Conservation (phyloP, 2,329 filamentous ascomycete species). For the Coleophoma crateriformis region DNA sequence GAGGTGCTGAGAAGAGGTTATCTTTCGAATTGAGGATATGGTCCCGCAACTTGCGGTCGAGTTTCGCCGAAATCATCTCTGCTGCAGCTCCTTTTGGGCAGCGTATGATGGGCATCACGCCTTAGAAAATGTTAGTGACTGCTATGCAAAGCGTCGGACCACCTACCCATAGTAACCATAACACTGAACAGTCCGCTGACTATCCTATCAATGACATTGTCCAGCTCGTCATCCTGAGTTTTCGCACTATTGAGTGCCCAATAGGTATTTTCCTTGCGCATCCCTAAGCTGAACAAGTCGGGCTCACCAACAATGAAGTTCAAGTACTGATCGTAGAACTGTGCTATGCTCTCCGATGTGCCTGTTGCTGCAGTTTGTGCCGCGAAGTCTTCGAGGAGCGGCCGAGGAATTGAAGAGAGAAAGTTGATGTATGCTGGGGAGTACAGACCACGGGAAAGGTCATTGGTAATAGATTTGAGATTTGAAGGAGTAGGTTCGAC, state of each 20-base stretch:
- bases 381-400: conserved; percentile 91
- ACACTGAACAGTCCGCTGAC: conserved; percentile 97
- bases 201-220: conserved; percentile 81
- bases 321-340: conserved; percentile 93
- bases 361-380: conserved; percentile 77
- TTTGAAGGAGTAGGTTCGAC: conserved; percentile 82
- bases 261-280: conserved; percentile 87
- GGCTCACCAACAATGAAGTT: conserved; percentile 97
- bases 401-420: conserved; percentile 84
- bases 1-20: conserved; percentile 73
- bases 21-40: conserved; percentile 98
- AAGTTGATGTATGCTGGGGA: conserved; percentile 96
- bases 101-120: conserved; percentile 89
- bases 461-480: conserved; percentile 74
- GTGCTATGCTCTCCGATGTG: conserved; percentile 83
- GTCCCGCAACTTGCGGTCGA: conserved; percentile 92
- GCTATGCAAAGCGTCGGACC: too few species aligned
- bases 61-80: conserved; percentile 87
- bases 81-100: conserved; percentile 90
- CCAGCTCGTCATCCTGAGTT: conserved; percentile 85
- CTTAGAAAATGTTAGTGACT: conserved; percentile 32
- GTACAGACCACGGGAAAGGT: conserved; percentile 84
- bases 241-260: conserved; percentile 93
- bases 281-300: conserved; percentile 88
- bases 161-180: conserved; percentile 89